phyloP scores from a whole-genome alignment of 345 rosid genomes.

The Aquilaria yunnanensis region DNA sequence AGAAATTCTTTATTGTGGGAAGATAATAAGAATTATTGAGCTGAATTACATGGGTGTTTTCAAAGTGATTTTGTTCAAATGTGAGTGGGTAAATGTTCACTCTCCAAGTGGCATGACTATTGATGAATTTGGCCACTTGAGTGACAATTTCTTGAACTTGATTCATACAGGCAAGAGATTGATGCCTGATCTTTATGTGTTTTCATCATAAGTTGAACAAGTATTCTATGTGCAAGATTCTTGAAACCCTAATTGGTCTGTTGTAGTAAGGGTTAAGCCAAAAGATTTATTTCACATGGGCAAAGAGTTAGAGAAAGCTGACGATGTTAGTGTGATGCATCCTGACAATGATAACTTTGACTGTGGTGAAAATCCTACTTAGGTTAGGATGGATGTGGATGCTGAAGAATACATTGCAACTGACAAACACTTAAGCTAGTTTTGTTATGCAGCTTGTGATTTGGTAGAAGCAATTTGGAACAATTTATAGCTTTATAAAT shows the following conservation, averaged over 20 bases:
- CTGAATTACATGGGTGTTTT: neutral
- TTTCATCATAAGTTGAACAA: constrained; percentile 7
- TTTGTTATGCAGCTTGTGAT: no score
- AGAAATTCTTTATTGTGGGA: neutral
- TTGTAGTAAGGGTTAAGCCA: neutral
- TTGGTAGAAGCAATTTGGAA: no score
- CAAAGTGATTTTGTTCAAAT: neutral
- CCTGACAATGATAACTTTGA: no score
- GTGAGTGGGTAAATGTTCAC: neutral
- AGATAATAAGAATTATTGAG: neutral
- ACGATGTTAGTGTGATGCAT: no score
- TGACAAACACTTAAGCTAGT: no score
- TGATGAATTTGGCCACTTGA: neutral
- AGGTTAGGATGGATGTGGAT: no score
- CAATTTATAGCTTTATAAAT: no score
- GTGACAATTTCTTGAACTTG: neutral
- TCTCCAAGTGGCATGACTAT: neutral
- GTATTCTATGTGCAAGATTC: constrained; percentile 2
- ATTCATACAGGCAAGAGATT: neutral
- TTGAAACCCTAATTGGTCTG: neutral
- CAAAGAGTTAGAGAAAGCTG: neutral
- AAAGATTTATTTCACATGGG: neutral
- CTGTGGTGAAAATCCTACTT: no score
- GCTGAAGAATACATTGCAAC: no score
- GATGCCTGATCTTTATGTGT: neutral